Percentiles rank a stretch among this genome's conserved stretches.
These are phyloP conservation scores for Lophiotrema nucula DNA, from an alignment of 495 filamentous ascomycete species.

Conservation along the genomic window DNA sequence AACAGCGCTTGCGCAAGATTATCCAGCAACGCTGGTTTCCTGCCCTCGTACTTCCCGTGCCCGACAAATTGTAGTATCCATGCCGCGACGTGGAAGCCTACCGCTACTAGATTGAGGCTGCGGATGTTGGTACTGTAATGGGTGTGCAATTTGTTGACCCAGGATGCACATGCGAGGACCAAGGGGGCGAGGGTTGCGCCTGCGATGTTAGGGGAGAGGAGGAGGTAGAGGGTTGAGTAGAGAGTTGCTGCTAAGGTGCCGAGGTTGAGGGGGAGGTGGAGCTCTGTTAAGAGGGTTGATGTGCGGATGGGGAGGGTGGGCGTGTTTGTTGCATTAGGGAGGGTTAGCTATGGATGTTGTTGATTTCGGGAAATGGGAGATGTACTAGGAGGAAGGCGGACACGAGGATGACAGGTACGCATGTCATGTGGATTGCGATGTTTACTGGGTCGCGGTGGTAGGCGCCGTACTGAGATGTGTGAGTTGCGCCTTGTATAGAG, in stretches of 20 bases:
- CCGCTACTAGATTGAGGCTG: conserved; percentile 9
- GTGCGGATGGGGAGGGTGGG: conserved; percentile 5
- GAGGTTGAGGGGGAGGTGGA: conserved; percentile 22
- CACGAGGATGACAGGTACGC: conserved; percentile 7
- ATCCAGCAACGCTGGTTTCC: conserved; percentile 26
- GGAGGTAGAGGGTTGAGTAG: conserved; percentile 24
- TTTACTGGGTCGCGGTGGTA: conserved; percentile 24
- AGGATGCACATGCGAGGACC: conserved; percentile 1
- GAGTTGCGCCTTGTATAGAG: not conserved
- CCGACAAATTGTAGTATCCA: conserved; percentile 24
- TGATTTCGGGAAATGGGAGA: not conserved
- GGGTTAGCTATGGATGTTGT: not conserved
- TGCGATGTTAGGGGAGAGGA: conserved; percentile 20
- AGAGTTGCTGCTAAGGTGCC: conserved; percentile 6
- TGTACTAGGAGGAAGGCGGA: conserved; percentile 24
- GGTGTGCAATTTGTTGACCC: conserved; percentile 1
- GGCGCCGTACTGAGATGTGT: conserved; percentile 16
- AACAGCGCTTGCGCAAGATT: conserved; percentile 27
- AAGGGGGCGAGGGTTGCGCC: conserved; percentile 11
- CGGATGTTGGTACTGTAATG: not conserved
- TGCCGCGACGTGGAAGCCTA: conserved; percentile 2
- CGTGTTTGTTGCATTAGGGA: conserved; percentile 17
- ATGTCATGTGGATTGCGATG: conserved; percentile 18
- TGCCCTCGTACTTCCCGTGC: conserved; percentile 23
- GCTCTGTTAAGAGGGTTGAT: not conserved